Evolutionary conservation across 768 basidiomycete genomes (phyloP).

Genomic region (Pisolithus tinctorius): DNA sequence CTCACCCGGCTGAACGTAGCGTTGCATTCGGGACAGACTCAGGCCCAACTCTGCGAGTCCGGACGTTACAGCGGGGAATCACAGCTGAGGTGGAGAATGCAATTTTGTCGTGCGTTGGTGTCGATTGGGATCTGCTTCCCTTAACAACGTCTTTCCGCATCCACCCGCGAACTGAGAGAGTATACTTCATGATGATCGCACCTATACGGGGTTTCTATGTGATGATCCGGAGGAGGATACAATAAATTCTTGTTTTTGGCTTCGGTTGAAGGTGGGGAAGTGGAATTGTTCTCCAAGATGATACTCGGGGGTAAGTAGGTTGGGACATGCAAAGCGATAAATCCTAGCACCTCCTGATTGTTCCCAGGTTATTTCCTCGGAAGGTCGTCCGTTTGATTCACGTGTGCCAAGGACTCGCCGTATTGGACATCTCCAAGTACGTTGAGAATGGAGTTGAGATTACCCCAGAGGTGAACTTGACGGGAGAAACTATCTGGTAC

Average conservation of each 20-base stretch:
- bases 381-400: constrained; percentile 21
- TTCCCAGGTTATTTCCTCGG: constrained; percentile 24
- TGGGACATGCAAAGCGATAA: not conserved
- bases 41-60: no score
- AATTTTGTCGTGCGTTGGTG: no score
- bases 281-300: not conserved
- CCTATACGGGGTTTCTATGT: constrained; percentile 27
- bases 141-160: no score
- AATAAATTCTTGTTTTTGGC: constrained; percentile 14
- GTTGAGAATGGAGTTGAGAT: constrained; percentile 36
- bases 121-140: no score
- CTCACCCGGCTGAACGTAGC: no score
- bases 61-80: no score
- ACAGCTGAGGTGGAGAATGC: no score
- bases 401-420: constrained; percentile 35
- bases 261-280: constrained; percentile 23
- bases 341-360: not conserved
- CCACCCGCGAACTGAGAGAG: no score
- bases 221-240: constrained; percentile 14
- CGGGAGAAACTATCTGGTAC: constrained; percentile 40
- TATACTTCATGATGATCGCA: constrained; percentile 43
- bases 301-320: constrained; percentile 12
- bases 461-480: constrained; percentile 36
- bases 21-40: no score
- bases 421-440: constrained; percentile 37